Evolutionary conservation across 2,329 filamentous ascomycete species (phyloP).

Genomic region (Clonostachys sp.): DNA sequence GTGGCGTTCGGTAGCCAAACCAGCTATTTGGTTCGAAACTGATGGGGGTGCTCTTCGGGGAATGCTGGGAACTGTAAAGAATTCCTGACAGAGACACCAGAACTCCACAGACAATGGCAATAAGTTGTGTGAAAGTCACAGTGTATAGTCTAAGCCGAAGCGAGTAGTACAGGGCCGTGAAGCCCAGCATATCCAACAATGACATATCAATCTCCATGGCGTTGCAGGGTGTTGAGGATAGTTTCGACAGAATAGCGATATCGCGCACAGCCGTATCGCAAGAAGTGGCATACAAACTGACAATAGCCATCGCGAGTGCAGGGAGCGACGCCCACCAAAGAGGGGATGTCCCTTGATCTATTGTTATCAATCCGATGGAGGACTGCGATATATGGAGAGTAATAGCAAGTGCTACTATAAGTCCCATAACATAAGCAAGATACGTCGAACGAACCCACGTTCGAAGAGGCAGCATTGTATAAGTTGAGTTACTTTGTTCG

Average conservation of each 20-base stretch:
- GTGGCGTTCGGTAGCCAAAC: no score
- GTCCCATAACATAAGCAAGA: neutral
- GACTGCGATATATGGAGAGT: neutral
- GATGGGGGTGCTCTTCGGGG: no score
- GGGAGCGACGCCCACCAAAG: neutral
- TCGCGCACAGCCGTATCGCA: neutral
- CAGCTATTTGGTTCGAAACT: no score
- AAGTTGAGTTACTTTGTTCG: no score
- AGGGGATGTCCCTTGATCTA: neutral
- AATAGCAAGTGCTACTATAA: neutral
- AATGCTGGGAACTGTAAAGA: no score
- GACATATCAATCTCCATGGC: neutral
- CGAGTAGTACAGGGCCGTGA: neutral
- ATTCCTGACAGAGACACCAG: neutral
- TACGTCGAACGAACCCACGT: neutral
- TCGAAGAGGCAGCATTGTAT: neutral
- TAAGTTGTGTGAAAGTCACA: neutral
- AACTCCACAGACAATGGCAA: neutral
- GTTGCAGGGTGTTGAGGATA: neutral
- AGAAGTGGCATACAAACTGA: neutral
- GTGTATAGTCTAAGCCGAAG: neutral
- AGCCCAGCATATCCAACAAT: neutral
- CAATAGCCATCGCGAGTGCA: neutral
- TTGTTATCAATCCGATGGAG: neutral
- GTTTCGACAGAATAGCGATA: neutral